phyloP scores from a whole-genome alignment of 2,329 filamentous ascomycete species.

The Penicillium freii region DNA sequence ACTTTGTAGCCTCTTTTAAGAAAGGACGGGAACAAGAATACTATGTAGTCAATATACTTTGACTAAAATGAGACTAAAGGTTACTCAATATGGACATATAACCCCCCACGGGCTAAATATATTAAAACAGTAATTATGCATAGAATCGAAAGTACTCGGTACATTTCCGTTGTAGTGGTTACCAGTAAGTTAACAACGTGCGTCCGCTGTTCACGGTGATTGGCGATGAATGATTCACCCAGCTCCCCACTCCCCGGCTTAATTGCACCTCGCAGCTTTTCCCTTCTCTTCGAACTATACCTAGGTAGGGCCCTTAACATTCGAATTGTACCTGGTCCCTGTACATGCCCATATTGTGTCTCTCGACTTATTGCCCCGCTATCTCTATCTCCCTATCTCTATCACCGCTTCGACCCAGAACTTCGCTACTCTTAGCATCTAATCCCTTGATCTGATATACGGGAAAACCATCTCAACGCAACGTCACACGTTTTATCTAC shows the following conservation, averaged over 20 bases:
- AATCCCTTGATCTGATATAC: background rate
- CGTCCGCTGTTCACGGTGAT: slow-evolving; percentile 20
- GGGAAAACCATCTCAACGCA: background rate
- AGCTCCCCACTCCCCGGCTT: slow-evolving; percentile 23
- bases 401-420: slow-evolving; percentile 1
- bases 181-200: slow-evolving; percentile 20
- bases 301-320: background rate
- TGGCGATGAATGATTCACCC: slow-evolving; percentile 14
- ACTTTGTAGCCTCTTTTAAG: background rate
- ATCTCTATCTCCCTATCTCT: background rate
- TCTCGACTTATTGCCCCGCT: background rate
- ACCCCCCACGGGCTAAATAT: background rate
- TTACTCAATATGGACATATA: background rate
- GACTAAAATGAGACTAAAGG: background rate
- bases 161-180: background rate
- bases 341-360: background rate
- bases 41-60: background rate
- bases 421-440: background rate
- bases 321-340: slow-evolving; percentile 5
- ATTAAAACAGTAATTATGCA: background rate
- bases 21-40: too few species aligned
- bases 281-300: slow-evolving; percentile 7
- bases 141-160: background rate
- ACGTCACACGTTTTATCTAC: slow-evolving; percentile 14
- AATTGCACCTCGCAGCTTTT: slow-evolving; percentile 11